Evolutionary conservation across 495 filamentous ascomycete genomes (phyloP).

Genomic region (Recurvomyces mirabilis): DNA sequence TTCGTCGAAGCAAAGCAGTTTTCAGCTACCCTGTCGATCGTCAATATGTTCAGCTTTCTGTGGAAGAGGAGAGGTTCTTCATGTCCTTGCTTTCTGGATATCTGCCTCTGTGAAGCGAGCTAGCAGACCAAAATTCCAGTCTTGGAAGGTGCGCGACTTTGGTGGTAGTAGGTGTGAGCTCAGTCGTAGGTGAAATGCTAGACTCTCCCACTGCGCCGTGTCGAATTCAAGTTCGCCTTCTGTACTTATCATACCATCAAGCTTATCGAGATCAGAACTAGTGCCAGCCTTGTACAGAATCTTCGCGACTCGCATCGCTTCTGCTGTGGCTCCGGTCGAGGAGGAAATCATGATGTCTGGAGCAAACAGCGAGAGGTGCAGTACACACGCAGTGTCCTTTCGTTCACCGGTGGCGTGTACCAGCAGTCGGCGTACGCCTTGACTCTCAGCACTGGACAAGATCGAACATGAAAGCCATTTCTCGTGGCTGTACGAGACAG

Average conservation of each 20-base stretch:
- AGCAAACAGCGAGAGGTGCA: conserved; percentile 30
- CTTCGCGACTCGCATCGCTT: conserved; percentile 27
- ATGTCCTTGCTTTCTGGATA: too few relatives aligned
- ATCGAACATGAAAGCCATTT: conserved; percentile 31
- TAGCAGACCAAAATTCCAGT: conserved; percentile 28
- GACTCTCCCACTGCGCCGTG: conserved; percentile 12
- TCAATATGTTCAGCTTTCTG: too few relatives aligned
- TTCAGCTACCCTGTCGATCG: too few relatives aligned
- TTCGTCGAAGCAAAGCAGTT: too few relatives aligned
- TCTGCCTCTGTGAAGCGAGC: conserved; percentile 24
- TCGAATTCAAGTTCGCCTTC: conserved; percentile 20
- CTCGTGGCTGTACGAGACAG: conserved; percentile 16
- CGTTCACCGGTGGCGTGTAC: conserved; percentile 7
- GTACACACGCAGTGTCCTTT: neutral
- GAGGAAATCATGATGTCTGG: conserved; percentile 27
- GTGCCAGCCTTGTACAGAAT: conserved; percentile 22
- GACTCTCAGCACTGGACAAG: conserved; percentile 24
- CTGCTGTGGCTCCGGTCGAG: conserved; percentile 17
- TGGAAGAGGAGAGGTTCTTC: too few relatives aligned
- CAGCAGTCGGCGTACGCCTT: conserved; percentile 26
- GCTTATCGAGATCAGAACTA: neutral
- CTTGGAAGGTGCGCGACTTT: conserved; percentile 24
- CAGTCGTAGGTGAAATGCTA: conserved; percentile 16
- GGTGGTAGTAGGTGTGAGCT: conserved; percentile 21
- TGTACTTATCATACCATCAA: neutral